Evolutionary conservation across 345 rosid species (phyloP), one percentile per base, ranked within the genome.

Genomic region (Acer negundo): DNA sequence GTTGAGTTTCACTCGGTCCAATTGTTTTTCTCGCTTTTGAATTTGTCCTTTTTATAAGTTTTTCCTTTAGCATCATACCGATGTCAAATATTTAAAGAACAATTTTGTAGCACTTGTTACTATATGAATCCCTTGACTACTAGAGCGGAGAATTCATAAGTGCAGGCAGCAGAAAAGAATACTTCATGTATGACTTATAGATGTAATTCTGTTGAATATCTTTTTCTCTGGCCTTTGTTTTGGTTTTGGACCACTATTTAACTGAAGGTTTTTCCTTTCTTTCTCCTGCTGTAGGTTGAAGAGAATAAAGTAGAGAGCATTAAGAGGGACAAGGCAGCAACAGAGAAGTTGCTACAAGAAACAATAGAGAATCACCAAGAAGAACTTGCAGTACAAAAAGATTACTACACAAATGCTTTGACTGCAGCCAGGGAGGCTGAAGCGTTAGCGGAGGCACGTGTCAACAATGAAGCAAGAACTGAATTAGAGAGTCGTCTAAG

Each of bases 371-470:
- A 89, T 79, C 97, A 97, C 84, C 99, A 91, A 87, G 87, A 86
- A 3, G 98, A 97, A 82, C 88, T 97, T 80, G 82, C 91, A 38
- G 83, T 86, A 53, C 98, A 94, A 80, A 94, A 91, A 80, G 97
- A 93, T 38, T 97, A 87, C 77, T 97, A 91, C 75, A 83, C 93
- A 22, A 87, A 87, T 84, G 97, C 99, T 78, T 85, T 97, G 85
- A 82, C 84, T 82, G 96, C 93, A 19, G 98, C 97, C 19, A 97
- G 90, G 87, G 97, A 97, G 88, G 99, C 97, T 85, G 96, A 94
- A 83, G 88, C 91, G 75, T 80, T 94, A 76, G 96, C 98, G 53
- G 97, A 97, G 89, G 90, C 94, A 80, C 96, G 92, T 77, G 94
- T 91, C 66, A 90, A 94, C 83, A 88, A 80, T 84, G 98, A 94